Percentiles rank a stretch among this genome's conserved stretches.
These are phyloP conservation scores for Stylonectria norvegica DNA, from an alignment of 2,329 filamentous ascomycete species.

Conservation along the genomic window DNA sequence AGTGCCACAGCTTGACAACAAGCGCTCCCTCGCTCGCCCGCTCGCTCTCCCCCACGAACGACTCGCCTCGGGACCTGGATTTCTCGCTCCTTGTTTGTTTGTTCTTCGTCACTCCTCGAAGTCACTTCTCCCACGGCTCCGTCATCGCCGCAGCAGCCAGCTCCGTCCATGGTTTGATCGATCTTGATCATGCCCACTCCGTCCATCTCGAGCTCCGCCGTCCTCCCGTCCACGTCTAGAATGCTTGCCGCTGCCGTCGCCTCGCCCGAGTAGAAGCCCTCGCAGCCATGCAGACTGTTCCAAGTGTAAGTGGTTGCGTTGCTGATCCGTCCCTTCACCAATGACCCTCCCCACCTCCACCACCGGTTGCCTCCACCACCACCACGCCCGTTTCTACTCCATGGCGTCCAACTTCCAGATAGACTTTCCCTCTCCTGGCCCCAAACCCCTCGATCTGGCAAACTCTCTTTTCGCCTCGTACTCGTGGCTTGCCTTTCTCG, in stretches of 20 bases:
- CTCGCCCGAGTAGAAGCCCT: slow-evolving; percentile 38
- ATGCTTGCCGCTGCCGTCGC: slow-evolving; percentile 36
- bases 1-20: too few relatives aligned
- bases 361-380: slow-evolving; percentile 21
- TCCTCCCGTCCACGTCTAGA: slow-evolving; percentile 30
- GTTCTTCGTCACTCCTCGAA: slow-evolving; percentile 11
- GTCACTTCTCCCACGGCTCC: slow-evolving; percentile 18
- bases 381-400: slow-evolving; percentile 16
- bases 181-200: slow-evolving; percentile 30
- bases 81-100: too few relatives aligned
- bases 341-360: slow-evolving; percentile 10
- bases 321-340: slow-evolving; percentile 20
- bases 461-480: slow-evolving; percentile 20
- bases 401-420: too few relatives aligned
- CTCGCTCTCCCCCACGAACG: too few relatives aligned
- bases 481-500: slow-evolving; percentile 17
- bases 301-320: slow-evolving; percentile 42
- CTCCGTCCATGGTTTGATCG: slow-evolving; percentile 25
- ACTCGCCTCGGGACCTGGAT: too few relatives aligned
- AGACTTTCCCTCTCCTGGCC: slow-evolving; percentile 21
- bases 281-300: slow-evolving; percentile 53
- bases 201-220: slow-evolving; percentile 25
- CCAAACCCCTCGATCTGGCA: slow-evolving; percentile 6
- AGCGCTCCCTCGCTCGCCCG: too few relatives aligned
- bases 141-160: slow-evolving; percentile 16